Evolutionary conservation across 1,284 basidiomycete genomes (phyloP), one percentile per base, ranked within the genome.

Genomic region (Ustilago curta): DNA sequence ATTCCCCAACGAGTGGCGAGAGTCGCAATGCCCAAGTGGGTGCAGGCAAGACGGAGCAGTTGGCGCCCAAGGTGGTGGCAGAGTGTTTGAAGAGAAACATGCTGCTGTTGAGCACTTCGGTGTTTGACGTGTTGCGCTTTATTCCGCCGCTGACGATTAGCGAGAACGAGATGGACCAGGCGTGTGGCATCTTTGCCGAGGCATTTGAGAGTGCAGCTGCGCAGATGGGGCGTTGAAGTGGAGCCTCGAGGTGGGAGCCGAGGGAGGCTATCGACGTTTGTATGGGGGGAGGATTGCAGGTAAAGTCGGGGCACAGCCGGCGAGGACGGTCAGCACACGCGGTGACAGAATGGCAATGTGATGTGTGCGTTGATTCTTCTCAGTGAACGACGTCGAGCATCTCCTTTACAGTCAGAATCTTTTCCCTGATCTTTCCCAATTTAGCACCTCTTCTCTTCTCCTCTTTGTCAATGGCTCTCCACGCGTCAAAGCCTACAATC

Each of bases 381-480:
- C 40, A 19, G 9, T 21, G 35, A 48, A 63, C 44, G n/a, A 77
- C 37, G 2, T 55, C 43, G 47, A 78, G 69, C 77, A 78, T 77
- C 31, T 77, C 74, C 8, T 48, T 40, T 19, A 78, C 64, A 8
- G 63, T 62, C 31, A 84, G 29, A 18, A 94, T 90, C 70, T 93
- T 88, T 86, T 94, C 93, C 51, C 92, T 87, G 83, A 92, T 90
- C 85, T 94, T 94, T 2, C 90, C 90, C 25, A 86, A 62, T 45
- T 78, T 81, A 42, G 87, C 82, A 0, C 92, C 93, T 51, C 89
- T 85, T 65, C 87, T 85, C 29, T 88, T 80, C 83, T 94, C 93
- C 80, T 91, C 91, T 18, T 84, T 87, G 79, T 93, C 89, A 16
- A 94, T 86, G 60, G 73, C 80, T 84, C 88, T 89, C 93, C 93